phyloP scores from a whole-genome alignment of 2,329 filamentous ascomycete genomes.

The Fusarium sp. region DNA sequence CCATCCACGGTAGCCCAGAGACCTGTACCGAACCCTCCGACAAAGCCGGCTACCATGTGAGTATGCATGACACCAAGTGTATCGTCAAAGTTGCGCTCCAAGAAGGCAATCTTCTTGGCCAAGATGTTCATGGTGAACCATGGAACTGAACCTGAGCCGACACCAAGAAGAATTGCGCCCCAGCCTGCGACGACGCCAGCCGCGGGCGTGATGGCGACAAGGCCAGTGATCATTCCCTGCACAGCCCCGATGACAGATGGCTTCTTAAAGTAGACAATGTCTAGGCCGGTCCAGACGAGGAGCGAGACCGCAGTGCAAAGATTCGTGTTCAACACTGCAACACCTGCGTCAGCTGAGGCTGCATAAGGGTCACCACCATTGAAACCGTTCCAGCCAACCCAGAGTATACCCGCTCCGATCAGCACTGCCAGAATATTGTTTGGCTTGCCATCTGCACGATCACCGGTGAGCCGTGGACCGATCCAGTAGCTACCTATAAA shows the following conservation, averaged over 20 bases:
- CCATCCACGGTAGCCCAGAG: neutral
- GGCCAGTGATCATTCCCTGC: neutral
- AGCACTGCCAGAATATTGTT: neutral
- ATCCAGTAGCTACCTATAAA: conserved; percentile 4
- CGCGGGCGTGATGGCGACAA: neutral
- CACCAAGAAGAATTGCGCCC: neutral
- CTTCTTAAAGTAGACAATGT: neutral
- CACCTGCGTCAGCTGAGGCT: neutral
- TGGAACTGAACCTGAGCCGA: neutral
- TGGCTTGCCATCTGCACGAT: neutral
- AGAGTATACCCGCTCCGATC: neutral
- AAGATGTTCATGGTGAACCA: conserved; percentile 3
- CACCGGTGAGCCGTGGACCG: neutral
- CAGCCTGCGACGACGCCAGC: neutral
- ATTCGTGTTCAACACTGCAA: neutral
- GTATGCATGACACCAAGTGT: neutral
- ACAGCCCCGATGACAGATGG: conserved; percentile 3
- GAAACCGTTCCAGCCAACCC: conserved; percentile 4
- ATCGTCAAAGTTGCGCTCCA: conserved; percentile 1
- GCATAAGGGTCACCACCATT: conserved; percentile 5
- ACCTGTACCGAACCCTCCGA: neutral
- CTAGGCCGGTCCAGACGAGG: neutral
- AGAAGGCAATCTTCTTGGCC: neutral
- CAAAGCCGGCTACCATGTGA: neutral
- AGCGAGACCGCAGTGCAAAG: neutral